Evolutionary conservation across 768 basidiomycete genomes (phyloP), one percentile per base, ranked within the genome.

Genomic region (Lentinula lateritia): DNA sequence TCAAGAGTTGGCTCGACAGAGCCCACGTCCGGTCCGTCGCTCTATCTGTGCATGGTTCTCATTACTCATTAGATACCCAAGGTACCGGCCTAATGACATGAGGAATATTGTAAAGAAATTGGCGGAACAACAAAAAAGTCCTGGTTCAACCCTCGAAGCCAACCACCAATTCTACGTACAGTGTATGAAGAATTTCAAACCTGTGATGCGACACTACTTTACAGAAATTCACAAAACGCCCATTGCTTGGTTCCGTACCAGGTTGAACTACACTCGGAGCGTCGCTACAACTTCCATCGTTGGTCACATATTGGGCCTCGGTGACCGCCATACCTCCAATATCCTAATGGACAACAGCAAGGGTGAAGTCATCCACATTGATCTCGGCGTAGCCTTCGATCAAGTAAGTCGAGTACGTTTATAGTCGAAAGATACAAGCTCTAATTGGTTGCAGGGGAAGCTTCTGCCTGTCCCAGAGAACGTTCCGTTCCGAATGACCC

Each of bases 301-400:
- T 16, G 97, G 96, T 0, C 90, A 96, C 67, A 78, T 97, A 46
- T 76, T 98, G 18, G 96, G 96, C 7, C 79, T 99, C 1, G 96
- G 96, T 0, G 96, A 99, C 71, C 84, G 96, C 12, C 96, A 99
- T 70, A 81, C 83, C 6, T 89, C 90, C 46, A 99, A 99, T 73
- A 96, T 99, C 67, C 78, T 99, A 50, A 77, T 98, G 50, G 95
- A 98, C 71, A 83, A 84, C 52, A 72, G 72, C 32, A 87, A 84
- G 8, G 96, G 96, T 15, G 93, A 98, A 69, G 80, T 95, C 50
- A 87, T 98, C 6, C 95, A 97, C 71, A 99, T 99, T 58, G 96
- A 99, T 72, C 79, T 98, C 0, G 96, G 96, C 0, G 94, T 98
- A 62, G 94, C 95, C 0, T 98, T 99, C 72, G 97, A 97, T 63